These are phyloP conservation scores for Colletotrichum abscissum DNA, from an alignment of 2,329 filamentous ascomycete genomes.

Conservation along the genomic window DNA sequence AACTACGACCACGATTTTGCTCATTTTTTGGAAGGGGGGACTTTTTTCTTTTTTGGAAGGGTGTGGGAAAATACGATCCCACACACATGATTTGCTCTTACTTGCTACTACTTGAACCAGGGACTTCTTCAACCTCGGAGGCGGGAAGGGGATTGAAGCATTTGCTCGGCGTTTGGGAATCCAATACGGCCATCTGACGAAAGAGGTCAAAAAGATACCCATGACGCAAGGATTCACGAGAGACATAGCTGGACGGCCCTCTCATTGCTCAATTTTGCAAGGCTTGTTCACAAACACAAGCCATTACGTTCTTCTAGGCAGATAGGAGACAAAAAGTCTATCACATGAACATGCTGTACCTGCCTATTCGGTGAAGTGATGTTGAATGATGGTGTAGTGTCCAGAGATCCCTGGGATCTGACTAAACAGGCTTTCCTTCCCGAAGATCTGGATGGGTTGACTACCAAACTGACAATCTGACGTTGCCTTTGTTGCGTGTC, in stretches of 20 bases:
- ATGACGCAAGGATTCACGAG: constrained; percentile 21
- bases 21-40: not conserved
- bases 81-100: constrained; percentile 4
- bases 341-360: not conserved
- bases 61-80: constrained; percentile 3
- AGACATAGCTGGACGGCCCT: not conserved
- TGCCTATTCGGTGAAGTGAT: not conserved
- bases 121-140: constrained; percentile 12
- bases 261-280: constrained; percentile 26
- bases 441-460: constrained; percentile 5
- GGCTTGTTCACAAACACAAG: constrained; percentile 17
- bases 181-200: constrained; percentile 26
- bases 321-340: constrained; percentile 22
- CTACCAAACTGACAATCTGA: not conserved
- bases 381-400: not conserved
- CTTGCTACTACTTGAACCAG: constrained; percentile 7
- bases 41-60: not conserved
- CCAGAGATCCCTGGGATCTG: not conserved
- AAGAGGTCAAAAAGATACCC: constrained; percentile 34
- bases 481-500: not conserved
- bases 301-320: constrained; percentile 11
- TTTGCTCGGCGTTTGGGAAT: constrained; percentile 36
- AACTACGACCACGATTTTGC: constrained; percentile 29
- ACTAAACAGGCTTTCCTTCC: not conserved
- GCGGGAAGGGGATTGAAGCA: constrained; percentile 22